A percentile compares a stretch with the other conserved stretches of the same genome.
These are phyloP conservation scores for Alternaria gansuensis DNA, from an alignment of 2,329 filamentous ascomycete genomes.

Conservation along the genomic window DNA sequence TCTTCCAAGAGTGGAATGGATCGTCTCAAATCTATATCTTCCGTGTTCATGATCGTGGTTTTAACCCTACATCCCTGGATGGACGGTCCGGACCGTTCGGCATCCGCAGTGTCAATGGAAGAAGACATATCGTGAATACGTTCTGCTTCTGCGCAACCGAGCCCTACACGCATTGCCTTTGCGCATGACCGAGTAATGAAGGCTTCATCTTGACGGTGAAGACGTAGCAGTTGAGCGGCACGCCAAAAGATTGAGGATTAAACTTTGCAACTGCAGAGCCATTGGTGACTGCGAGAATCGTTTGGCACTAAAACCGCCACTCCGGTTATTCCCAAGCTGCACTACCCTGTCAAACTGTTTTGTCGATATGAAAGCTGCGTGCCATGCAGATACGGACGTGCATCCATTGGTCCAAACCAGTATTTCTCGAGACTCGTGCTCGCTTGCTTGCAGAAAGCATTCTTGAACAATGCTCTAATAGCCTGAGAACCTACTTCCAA, in stretches of 20 bases:
- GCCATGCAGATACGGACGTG: constrained; percentile 19
- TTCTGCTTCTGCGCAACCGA: neutral
- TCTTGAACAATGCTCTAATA: constrained; percentile 10
- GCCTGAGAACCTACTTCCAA: constrained; percentile 5
- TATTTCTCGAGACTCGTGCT: constrained; percentile 7
- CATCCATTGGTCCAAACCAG: constrained; percentile 13
- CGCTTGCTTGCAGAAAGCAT: constrained; percentile 3
- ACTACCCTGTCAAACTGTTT: constrained; percentile 12
- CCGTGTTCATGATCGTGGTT: neutral
- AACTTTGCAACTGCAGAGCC: constrained; percentile 7
- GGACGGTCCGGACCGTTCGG: neutral
- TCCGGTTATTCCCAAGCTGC: constrained; percentile 16
- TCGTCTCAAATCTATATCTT: neutral
- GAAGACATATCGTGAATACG: neutral
- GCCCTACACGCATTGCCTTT: neutral
- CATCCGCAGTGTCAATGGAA: neutral
- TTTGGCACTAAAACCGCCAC: constrained; percentile 12
- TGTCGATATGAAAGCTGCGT: constrained; percentile 22
- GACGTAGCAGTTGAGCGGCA: constrained; percentile 6
- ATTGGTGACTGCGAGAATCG: constrained; percentile 1
- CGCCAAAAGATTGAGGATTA: constrained; percentile 5
- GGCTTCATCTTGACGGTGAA: constrained; percentile 3
- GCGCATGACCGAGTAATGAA: neutral
- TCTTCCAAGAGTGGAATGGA: neutral
- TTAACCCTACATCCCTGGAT: neutral